Base-by-base conservation (phyloP, 2,329 filamentous ascomycete species). In the Cladobotryum protrusum region DNA sequence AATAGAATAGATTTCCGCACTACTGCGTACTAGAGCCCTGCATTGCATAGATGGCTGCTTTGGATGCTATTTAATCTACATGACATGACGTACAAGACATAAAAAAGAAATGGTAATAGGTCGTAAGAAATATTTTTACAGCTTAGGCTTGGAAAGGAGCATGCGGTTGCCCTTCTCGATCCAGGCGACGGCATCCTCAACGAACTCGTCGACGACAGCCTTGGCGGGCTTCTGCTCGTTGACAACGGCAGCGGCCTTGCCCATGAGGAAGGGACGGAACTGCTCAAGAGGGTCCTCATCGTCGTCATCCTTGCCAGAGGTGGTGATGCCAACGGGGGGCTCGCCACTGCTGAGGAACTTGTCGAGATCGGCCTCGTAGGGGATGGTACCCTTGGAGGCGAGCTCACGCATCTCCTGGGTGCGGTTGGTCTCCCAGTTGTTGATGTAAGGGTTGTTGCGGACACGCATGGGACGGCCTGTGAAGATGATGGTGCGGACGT, bases 401-500 rank as follows among this genome's bases (percentile, higher is more conserved):
- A 99, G 81, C 65, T 95, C 81, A 79, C 91, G 95, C 71, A 99
- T 96, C 78, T 99, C 93, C 36, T 81, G 74, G 59, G 79, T 76
- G 60, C 93, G 87, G 77, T 97, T 93, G 63, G 86, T 85, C 75
- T 99, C 92, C 93, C 93, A 99, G 78, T 96, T 88, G 65, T 82
- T 70, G 64, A 99, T 97, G 72, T 99, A 99, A 6, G 86, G 71
- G 76, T 97, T 99, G 67, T 82, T 93, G 67, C 91, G 86, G 52
- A 99, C 93, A 59, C 93, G 89, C 66, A 99, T 78, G 34, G 93
- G 93, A 52, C 93, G 88, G 49, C 93, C 93, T 50, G 93, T 99
- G 81, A 97, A 99, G 75, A 99, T 99, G 70, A 97, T 89, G 45
- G 93, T 99, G 67, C 89, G 87, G 67, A 97, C 76, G 65, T 95